Evolutionary conservation across 2,329 filamentous ascomycete species (phyloP).

Genomic region (Ilyonectria destructans): DNA sequence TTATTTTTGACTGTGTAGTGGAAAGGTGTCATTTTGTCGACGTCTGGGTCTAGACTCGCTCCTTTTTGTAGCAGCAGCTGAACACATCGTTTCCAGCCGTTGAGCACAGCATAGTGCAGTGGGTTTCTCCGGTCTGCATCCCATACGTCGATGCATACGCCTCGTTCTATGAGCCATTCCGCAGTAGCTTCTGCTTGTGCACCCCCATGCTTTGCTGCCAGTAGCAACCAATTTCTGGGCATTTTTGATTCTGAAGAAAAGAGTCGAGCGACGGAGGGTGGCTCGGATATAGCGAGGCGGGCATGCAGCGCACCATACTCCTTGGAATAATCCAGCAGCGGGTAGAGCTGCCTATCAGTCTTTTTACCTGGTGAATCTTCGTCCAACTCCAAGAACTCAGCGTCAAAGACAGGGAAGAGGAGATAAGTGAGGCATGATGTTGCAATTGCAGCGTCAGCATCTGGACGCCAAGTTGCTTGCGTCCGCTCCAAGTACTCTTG

Average conservation of each 20-base stretch:
- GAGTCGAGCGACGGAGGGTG: constrained; percentile 7
- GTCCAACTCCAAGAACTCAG: constrained; percentile 3
- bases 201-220: constrained; percentile 9
- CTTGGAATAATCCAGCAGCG: constrained; percentile 17
- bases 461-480: too few relatives aligned
- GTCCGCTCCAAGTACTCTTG: constrained; percentile 22
- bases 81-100: constrained; percentile 19
- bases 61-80: constrained; percentile 11
- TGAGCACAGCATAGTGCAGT: constrained; percentile 14
- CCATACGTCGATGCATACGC: constrained; percentile 7
- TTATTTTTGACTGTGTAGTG: constrained; percentile 8
- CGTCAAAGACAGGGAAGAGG: not conserved
- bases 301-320: constrained; percentile 13
- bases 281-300: constrained; percentile 17
- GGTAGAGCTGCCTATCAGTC: not conserved
- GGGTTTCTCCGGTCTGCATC: constrained; percentile 11
- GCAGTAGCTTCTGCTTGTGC: constrained; percentile 9
- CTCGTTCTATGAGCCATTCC: constrained; percentile 22
- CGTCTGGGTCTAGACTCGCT: not conserved
- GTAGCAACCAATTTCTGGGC: constrained; percentile 16
- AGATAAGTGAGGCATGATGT: too few relatives aligned
- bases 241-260: constrained; percentile 23
- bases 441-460: too few relatives aligned
- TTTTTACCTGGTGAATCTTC: not conserved
- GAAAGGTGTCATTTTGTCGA: constrained; percentile 23